phyloP scores from a whole-genome alignment of 2,329 filamentous ascomycete genomes.

The Microcyclospora tardicrescens region DNA sequence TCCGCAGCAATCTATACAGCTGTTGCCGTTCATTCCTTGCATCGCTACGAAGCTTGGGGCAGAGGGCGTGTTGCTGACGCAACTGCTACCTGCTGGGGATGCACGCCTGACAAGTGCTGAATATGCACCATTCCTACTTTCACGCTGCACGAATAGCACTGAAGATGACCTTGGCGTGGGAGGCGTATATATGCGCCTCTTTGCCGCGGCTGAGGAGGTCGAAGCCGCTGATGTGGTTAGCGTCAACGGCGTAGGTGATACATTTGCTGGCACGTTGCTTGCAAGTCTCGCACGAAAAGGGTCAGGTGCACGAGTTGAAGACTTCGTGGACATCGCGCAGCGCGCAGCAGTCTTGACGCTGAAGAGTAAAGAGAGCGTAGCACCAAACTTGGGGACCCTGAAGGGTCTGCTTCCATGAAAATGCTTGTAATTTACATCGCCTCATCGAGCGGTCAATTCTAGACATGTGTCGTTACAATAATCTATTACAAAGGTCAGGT shows the following conservation, averaged over 20 bases:
- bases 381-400: conserved; percentile 39
- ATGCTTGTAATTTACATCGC: too few relatives aligned
- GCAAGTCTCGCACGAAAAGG: conserved; percentile 52
- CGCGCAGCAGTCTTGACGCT: conserved; percentile 67
- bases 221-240: conserved; percentile 55
- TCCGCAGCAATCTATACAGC: conserved; percentile 68
- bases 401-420: conserved; percentile 1
- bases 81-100: conserved; percentile 56
- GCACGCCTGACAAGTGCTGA: conserved; percentile 49
- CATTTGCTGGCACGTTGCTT: conserved; percentile 75
- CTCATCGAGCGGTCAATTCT: too few relatives aligned
- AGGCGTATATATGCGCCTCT: conserved; percentile 68
- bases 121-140: conserved; percentile 57
- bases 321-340: conserved; percentile 69
- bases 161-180: conserved; percentile 41
- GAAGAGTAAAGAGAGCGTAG: conserved; percentile 62
- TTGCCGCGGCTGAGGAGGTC: conserved; percentile 54
- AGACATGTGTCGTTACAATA: too few relatives aligned
- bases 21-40: conserved; percentile 77
- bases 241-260: conserved; percentile 91
- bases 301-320: conserved; percentile 39
- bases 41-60: conserved; percentile 73
- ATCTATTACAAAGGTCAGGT: too few relatives aligned
- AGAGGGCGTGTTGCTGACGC: conserved; percentile 62
- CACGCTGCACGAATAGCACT: conserved; percentile 39